These are phyloP conservation scores for Celoporthe dispersa DNA, from an alignment of 2,329 filamentous ascomycete genomes.

Conservation along the genomic window DNA sequence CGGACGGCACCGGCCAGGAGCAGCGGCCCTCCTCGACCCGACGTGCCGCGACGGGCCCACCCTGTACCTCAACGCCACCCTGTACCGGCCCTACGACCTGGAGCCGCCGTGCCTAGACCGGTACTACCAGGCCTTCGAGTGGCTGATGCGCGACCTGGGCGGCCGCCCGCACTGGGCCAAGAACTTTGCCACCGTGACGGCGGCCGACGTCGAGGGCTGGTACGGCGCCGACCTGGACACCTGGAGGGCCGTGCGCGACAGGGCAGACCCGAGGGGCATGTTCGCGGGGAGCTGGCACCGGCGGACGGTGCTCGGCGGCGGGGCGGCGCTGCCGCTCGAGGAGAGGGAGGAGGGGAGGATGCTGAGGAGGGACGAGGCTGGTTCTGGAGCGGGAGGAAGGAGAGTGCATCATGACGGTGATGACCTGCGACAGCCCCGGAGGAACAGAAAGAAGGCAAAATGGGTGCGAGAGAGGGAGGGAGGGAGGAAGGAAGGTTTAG, in stretches of 20 bases:
- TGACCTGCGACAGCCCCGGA: background rate
- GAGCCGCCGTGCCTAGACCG: constrained; percentile 71
- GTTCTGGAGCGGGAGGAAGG: constrained; percentile 27
- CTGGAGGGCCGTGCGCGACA: constrained; percentile 66
- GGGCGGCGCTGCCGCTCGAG: constrained; percentile 26
- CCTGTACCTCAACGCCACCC: constrained; percentile 79
- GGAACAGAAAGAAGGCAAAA: background rate
- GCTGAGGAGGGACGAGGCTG: constrained; percentile 25
- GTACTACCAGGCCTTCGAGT: constrained; percentile 82
- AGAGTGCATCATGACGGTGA: background rate
- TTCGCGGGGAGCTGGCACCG: constrained; percentile 91
- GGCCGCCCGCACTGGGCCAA: constrained; percentile 83
- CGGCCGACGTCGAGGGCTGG: constrained; percentile 59
- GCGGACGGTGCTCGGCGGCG: constrained; percentile 59
- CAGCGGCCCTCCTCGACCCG: constrained; percentile 59
- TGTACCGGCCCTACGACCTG: constrained; percentile 74
- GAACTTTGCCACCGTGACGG: constrained; percentile 64
- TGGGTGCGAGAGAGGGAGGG: too few relatives aligned
- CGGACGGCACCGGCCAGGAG: constrained; percentile 33
- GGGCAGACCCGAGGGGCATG: constrained; percentile 74
- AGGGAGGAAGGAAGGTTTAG: background rate
- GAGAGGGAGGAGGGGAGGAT: constrained; percentile 27
- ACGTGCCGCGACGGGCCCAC: constrained; percentile 63
- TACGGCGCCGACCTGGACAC: constrained; percentile 65
- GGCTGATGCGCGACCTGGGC: constrained; percentile 77